phyloP scores from a whole-genome alignment of 768 basidiomycete genomes.

The Daedalea quercina region DNA sequence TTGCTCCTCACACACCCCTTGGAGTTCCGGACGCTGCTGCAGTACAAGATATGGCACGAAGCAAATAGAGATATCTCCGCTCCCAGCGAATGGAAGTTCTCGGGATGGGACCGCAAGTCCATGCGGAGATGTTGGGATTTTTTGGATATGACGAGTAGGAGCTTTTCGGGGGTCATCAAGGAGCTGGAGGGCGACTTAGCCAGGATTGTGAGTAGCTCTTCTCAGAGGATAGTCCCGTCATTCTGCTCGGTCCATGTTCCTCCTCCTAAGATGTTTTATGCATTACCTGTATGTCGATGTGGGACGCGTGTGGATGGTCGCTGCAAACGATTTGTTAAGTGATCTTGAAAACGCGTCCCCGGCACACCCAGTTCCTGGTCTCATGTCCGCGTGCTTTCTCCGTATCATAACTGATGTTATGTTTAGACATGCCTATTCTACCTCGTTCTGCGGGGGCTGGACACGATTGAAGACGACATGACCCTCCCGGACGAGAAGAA shows the following conservation, averaged over 20 bases:
- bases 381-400: too few species aligned
- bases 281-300: too few species aligned
- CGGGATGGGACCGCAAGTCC: slow-evolving; percentile 78
- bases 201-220: slow-evolving; percentile 60
- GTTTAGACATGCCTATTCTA: slow-evolving; percentile 89
- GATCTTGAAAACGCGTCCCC: too few species aligned
- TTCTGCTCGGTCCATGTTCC: too few species aligned
- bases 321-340: too few species aligned
- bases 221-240: too few species aligned
- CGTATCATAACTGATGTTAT: background rate
- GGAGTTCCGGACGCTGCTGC: slow-evolving; percentile 79
- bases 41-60: slow-evolving; percentile 81
- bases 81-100: slow-evolving; percentile 63
- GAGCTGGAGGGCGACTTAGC: slow-evolving; percentile 94
- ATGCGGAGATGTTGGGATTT: slow-evolving; percentile 92
- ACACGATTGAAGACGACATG: slow-evolving; percentile 99
- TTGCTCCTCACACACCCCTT: slow-evolving; percentile 72
- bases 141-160: slow-evolving; percentile 82
- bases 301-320: too few species aligned
- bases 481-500: slow-evolving; percentile 83
- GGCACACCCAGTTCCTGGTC: too few species aligned
- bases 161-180: slow-evolving; percentile 91
- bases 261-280: too few species aligned
- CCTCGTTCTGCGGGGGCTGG: slow-evolving; percentile 87
- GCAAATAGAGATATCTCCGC: slow-evolving; percentile 77